A percentile compares a stretch with the other conserved stretches of the same genome.
These are phyloP conservation scores for Lipomyces sp. DNA, from an alignment of 805 yeast genomes.

Conservation along the genomic window DNA sequence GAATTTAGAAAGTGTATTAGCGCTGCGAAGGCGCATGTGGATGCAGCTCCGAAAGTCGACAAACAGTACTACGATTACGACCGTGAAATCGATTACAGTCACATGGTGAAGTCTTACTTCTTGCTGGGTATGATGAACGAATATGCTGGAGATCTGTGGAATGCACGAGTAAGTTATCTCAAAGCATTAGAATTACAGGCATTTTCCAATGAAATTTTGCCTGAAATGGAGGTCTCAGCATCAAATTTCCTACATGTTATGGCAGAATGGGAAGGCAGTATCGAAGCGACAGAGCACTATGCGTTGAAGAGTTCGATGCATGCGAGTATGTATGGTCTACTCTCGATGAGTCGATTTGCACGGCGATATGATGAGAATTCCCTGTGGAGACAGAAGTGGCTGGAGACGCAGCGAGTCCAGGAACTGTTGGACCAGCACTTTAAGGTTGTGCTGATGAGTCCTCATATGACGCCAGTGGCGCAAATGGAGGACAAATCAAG, in stretches of 20 bases:
- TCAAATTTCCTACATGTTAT: slow-evolving; percentile 21
- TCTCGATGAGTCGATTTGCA: slow-evolving; percentile 12
- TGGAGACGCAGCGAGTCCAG: slow-evolving; percentile 15
- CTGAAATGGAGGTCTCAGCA: slow-evolving; percentile 22
- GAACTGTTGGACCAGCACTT: slow-evolving; percentile 1
- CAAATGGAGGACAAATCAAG: not conserved
- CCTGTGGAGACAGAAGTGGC: slow-evolving; percentile 22
- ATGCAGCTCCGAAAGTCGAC: slow-evolving; percentile 16
- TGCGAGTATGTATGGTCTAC: slow-evolving; percentile 17
- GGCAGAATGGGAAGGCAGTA: slow-evolving; percentile 30
- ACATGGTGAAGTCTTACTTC: slow-evolving; percentile 20
- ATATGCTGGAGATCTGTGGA: slow-evolving; percentile 8
- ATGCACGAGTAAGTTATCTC: slow-evolving; percentile 19
- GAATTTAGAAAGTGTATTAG: slow-evolving; percentile 18
- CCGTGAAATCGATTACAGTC: slow-evolving; percentile 28
- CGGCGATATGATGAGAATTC: slow-evolving; percentile 17
- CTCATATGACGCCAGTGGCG: slow-evolving; percentile 15
- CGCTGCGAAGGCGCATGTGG: slow-evolving; percentile 32
- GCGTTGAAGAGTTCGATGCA: slow-evolving; percentile 23
- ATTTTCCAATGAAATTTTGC: slow-evolving; percentile 20
- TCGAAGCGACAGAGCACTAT: slow-evolving; percentile 22
- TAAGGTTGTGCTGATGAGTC: slow-evolving; percentile 23
- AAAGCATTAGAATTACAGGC: slow-evolving; percentile 15
- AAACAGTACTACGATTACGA: slow-evolving; percentile 28
- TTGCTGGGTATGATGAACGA: slow-evolving; percentile 24